Evolutionary conservation across 2,329 filamentous ascomycete species (phyloP).

Genomic region (Hymenoscyphus fructigenus): DNA sequence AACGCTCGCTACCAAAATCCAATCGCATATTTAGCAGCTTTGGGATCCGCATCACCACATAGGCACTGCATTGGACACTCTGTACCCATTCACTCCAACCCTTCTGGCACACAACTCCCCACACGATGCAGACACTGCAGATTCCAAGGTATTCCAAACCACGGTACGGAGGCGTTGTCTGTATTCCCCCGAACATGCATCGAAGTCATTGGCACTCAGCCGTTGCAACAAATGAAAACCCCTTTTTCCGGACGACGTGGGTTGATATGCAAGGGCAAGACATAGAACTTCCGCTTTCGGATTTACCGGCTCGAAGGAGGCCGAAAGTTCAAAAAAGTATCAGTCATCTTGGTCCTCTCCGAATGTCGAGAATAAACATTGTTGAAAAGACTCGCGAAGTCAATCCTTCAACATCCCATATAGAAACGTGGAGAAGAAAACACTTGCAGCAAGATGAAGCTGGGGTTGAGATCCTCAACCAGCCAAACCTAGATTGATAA

Average conservation of each 20-base stretch:
- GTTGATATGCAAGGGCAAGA: neutral
- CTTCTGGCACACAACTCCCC: too few species aligned
- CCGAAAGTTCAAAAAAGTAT: neutral
- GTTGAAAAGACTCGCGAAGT: neutral
- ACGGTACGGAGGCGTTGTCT: neutral
- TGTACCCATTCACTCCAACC: too few species aligned
- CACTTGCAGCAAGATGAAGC: neutral
- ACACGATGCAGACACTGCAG: neutral
- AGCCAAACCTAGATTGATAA: neutral
- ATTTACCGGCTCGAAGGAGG: neutral
- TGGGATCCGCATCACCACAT: neutral
- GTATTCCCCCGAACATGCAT: neutral
- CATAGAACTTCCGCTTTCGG: neutral
- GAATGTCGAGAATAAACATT: neutral
- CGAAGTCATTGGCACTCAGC: neutral
- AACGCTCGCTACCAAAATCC: neutral
- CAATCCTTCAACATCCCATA: neutral
- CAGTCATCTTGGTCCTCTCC: neutral
- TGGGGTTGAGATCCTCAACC: neutral
- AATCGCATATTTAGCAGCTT: neutral
- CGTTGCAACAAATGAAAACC: neutral
- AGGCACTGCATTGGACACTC: neutral
- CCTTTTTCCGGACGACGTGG: slow-evolving; percentile 1
- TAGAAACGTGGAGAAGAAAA: neutral
- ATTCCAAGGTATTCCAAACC: neutral